Percentiles rank a stretch among this genome's conserved stretches.
Evolutionary conservation across 805 yeast genomes (phyloP).

Genomic region (Tetrapisispora namnaoensis): DNA sequence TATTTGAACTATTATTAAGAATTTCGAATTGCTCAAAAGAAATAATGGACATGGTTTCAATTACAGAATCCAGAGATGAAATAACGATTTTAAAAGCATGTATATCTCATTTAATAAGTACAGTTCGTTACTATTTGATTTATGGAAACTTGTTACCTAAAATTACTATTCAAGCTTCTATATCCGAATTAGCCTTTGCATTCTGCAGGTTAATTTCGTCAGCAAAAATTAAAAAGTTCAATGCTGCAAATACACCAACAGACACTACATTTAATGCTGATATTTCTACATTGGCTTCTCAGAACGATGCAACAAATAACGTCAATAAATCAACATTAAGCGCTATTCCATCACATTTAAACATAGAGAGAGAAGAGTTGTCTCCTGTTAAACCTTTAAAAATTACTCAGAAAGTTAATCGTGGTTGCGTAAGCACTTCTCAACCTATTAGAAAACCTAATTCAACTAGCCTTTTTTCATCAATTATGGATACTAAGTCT

Average conservation of each 20-base stretch:
- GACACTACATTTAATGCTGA: neutral
- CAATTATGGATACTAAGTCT: constrained; percentile 10
- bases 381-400: constrained; percentile 59
- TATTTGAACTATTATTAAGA: constrained; percentile 20
- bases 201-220: constrained; percentile 45
- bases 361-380: constrained; percentile 9
- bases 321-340: neutral
- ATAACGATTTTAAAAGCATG: constrained; percentile 47
- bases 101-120: constrained; percentile 63
- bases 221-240: constrained; percentile 5
- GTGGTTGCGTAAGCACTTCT: neutral
- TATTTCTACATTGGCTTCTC: neutral
- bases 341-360: neutral
- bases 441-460: constrained; percentile 19
- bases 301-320: neutral
- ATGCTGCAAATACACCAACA: neutral
- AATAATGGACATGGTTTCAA: constrained; percentile 13
- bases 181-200: constrained; percentile 61
- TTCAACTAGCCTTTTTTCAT: constrained; percentile 18
- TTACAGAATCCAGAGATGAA: constrained; percentile 31
- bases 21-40: constrained; percentile 16
- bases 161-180: constrained; percentile 61
- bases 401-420: constrained; percentile 45
- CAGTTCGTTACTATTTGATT: constrained; percentile 62
- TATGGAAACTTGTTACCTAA: constrained; percentile 54